These are phyloP conservation scores for Spirogloea muscicola DNA, from an alignment of 139 green algal genomes.

Conservation along the genomic window DNA sequence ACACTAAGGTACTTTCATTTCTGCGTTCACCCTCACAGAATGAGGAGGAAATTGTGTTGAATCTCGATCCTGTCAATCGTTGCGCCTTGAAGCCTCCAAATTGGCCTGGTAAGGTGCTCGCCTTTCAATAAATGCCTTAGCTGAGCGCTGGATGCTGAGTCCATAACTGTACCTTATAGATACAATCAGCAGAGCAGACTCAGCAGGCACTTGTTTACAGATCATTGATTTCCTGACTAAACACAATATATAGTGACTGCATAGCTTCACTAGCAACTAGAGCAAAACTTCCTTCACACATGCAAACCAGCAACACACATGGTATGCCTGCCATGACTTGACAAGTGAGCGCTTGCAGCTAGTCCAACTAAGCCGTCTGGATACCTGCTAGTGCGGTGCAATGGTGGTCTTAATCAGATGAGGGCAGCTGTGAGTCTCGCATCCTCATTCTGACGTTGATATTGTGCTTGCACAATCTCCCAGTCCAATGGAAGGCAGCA, in stretches of 20 bases:
- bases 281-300: not conserved
- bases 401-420: slow-evolving; percentile 45
- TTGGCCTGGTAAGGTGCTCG: slow-evolving; percentile 7
- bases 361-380: slow-evolving; percentile 24
- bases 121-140: too few species aligned
- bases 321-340: not conserved
- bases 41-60: slow-evolving; percentile 1
- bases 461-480: too few species aligned
- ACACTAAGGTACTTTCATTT: too few species aligned
- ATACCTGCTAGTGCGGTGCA: slow-evolving; percentile 32
- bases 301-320: not conserved
- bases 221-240: not conserved
- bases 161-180: not conserved
- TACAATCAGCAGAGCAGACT: not conserved
- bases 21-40: too few species aligned
- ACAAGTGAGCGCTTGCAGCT: slow-evolving; percentile 5
- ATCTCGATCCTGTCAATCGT: not conserved
- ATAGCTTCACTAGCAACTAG: not conserved
- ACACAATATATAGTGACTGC: not conserved
- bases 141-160: too few species aligned
- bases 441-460: not conserved
- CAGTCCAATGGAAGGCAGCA: not conserved
- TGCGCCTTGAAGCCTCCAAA: not conserved
- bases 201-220: not conserved
- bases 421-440: slow-evolving; percentile 28